Evolutionary conservation across 352 stramenopile genomes (phyloP).

Genomic region (Pythium rhizo-oryzae): DNA sequence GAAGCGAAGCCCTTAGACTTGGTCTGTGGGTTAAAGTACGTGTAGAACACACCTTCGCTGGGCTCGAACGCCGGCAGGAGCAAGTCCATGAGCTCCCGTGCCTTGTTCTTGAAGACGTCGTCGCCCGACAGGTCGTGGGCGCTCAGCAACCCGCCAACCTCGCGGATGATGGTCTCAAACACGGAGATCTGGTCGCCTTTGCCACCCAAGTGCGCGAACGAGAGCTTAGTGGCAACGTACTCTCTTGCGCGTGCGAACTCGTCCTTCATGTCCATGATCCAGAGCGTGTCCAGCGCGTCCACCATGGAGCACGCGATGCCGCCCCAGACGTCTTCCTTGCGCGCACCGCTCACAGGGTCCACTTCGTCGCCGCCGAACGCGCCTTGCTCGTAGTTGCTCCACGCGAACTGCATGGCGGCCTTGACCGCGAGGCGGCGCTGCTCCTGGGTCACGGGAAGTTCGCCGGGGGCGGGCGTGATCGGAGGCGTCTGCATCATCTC

Average conservation of each 20-base stretch:
- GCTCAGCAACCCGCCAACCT: conserved; percentile 96
- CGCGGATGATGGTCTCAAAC: conserved; percentile 99
- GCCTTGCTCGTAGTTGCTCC: conserved; percentile 91
- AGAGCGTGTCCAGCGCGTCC: conserved; percentile 97
- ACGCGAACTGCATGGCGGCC: conserved; percentile 75
- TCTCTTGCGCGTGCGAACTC: conserved; percentile 92
- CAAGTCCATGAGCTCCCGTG: conserved; percentile 91
- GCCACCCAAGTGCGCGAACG: conserved; percentile 76
- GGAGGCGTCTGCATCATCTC: conserved; percentile 2
- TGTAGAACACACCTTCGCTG: conserved; percentile 90
- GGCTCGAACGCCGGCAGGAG: conserved; percentile 91
- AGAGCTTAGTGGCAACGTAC: conserved; percentile 81
- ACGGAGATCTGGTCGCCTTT: conserved; percentile 85
- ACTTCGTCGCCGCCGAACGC: conserved; percentile 97
- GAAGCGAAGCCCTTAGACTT: conserved; percentile 38
- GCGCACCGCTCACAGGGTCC: conserved; percentile 64
- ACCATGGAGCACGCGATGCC: conserved; percentile 92
- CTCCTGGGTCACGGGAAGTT: conserved; percentile 32
- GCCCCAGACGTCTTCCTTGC: conserved; percentile 87
- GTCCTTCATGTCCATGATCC: conserved; percentile 94
- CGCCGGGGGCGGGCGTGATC: not conserved
- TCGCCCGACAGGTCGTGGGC: conserved; percentile 93
- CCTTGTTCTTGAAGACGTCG: conserved; percentile 91
- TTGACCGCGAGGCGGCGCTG: conserved; percentile 47
- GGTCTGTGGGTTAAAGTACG: conserved; percentile 87